Evolutionary conservation across 306 rosid genomes (phyloP).

Genomic region (Lathyrus oleraceus): DNA sequence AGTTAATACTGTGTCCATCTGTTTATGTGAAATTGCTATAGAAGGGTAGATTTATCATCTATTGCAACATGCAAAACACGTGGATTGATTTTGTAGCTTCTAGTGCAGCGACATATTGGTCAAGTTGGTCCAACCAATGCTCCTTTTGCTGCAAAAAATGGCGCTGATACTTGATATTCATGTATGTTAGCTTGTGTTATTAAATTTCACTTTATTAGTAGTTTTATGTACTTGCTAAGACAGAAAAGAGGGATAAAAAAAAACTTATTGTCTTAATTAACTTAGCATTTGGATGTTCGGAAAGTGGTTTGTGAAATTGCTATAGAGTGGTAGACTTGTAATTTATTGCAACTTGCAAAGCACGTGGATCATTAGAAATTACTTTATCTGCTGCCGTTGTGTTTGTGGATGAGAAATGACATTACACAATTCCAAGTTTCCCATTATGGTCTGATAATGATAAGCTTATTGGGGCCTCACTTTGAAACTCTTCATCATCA

Average conservation of each 20-base stretch:
- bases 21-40: neutral
- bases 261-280: neutral
- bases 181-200: slow-evolving; percentile 32
- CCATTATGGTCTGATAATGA: neutral
- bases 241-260: neutral
- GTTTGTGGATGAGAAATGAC: neutral
- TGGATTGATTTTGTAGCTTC: slow-evolving; percentile 49
- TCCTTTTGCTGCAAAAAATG: slow-evolving; percentile 67
- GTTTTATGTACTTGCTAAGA: neutral
- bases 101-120: slow-evolving; percentile 94
- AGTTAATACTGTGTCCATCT: neutral
- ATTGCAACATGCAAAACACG: neutral
- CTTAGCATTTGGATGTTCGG: neutral
- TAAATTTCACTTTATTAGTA: neutral
- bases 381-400: neutral
- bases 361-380: neutral
- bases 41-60: neutral
- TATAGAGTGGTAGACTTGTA: neutral
- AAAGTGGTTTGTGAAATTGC: neutral
- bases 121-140: slow-evolving; percentile 95
- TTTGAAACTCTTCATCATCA: neutral
- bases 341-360: slow-evolving; percentile 12
- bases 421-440: neutral
- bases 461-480: neutral
- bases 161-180: slow-evolving; percentile 51